Percentiles rank a stretch among this genome's conserved stretches.
phyloP scores from a whole-genome alignment of 1,284 basidiomycete genomes.

The Leccinum proximum region DNA sequence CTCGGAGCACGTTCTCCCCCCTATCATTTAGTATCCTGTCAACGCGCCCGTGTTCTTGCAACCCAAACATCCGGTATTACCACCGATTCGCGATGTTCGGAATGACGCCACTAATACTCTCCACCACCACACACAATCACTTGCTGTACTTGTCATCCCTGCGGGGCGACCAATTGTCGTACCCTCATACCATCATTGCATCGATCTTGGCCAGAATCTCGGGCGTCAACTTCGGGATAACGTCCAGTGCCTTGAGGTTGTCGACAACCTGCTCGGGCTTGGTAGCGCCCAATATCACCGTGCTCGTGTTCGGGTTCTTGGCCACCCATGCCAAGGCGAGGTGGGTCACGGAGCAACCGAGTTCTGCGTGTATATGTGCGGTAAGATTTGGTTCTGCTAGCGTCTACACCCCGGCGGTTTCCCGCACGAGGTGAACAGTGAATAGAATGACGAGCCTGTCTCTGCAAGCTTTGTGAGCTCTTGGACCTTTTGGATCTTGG shows the following conservation, averaged over 20 bases:
- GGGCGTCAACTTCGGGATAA: constrained; percentile 55
- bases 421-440: background rate
- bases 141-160: too few relatives aligned
- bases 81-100: too few relatives aligned
- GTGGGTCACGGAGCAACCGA: constrained; percentile 54
- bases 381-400: constrained; percentile 4
- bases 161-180: too few relatives aligned
- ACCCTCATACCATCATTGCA: too few relatives aligned
- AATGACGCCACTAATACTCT: too few relatives aligned
- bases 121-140: too few relatives aligned
- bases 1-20: too few relatives aligned
- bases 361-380: constrained; percentile 32
- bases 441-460: constrained; percentile 21
- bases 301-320: constrained; percentile 64
- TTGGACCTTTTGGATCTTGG: constrained; percentile 52
- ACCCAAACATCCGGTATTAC: too few relatives aligned
- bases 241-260: constrained; percentile 63
- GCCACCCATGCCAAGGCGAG: constrained; percentile 81
- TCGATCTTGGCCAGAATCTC: constrained; percentile 48
- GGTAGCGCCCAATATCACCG: constrained; percentile 66
- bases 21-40: too few relatives aligned
- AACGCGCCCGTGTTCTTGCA: too few relatives aligned
- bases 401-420: background rate
- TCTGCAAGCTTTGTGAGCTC: constrained; percentile 49
- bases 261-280: constrained; percentile 52